Percentiles rank a stretch among this genome's conserved stretches.
Conservation (phyloP, 495 filamentous ascomycete genomes). For the Xylaria curta region DNA sequence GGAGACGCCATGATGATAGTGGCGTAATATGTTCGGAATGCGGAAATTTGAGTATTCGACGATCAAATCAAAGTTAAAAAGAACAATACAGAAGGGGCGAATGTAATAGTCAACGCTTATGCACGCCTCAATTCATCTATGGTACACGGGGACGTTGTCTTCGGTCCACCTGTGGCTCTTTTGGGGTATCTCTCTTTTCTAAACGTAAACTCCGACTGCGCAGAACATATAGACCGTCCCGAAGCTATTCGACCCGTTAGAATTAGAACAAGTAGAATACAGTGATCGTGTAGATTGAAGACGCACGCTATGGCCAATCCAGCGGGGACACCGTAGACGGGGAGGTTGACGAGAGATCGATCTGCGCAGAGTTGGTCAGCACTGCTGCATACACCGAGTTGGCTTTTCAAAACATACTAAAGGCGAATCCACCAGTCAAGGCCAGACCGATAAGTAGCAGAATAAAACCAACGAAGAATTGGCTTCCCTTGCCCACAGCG, state of each 20-base stretch:
- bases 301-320: slow-evolving; percentile 88
- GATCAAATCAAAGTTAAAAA: background rate
- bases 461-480: slow-evolving; percentile 82
- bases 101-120: slow-evolving; percentile 21
- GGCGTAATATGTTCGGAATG: background rate
- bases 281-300: slow-evolving; percentile 7
- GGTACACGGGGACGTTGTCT: slow-evolving; percentile 46
- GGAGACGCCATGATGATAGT: slow-evolving; percentile 18
- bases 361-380: slow-evolving; percentile 58
- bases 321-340: slow-evolving; percentile 83
- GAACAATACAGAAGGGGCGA: slow-evolving; percentile 19
- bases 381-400: background rate
- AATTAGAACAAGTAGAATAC: background rate
- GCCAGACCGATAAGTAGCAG: slow-evolving; percentile 72
- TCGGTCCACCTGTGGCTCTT: slow-evolving; percentile 36
- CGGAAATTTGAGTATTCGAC: background rate
- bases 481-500: slow-evolving; percentile 77
- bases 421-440: slow-evolving; percentile 74
- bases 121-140: slow-evolving; percentile 46
- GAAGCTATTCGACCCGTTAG: slow-evolving; percentile 65
- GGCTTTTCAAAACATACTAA: slow-evolving; percentile 65
- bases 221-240: slow-evolving; percentile 98
- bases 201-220: slow-evolving; percentile 98
- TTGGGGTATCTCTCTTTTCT: slow-evolving; percentile 52
- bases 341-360: slow-evolving; percentile 79